Evolutionary conservation across 805 yeast species (phyloP).

Genomic region (Sugiyamaella chiloensis): DNA sequence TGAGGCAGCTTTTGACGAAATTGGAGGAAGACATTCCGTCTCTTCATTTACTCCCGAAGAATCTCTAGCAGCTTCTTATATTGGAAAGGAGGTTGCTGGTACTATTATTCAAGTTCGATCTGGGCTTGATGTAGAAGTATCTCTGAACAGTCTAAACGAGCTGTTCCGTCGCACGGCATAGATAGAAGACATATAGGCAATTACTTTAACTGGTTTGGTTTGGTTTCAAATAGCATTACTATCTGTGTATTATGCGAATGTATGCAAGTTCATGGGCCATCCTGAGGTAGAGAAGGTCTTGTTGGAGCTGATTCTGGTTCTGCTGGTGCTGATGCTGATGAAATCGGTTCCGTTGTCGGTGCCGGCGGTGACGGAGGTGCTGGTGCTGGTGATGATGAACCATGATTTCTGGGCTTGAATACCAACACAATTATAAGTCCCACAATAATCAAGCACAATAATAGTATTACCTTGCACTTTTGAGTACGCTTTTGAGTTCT

Average conservation of each 20-base stretch:
- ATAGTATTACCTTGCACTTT: slow-evolving; percentile 82
- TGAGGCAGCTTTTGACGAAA: slow-evolving; percentile 18
- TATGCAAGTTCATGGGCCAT: neutral
- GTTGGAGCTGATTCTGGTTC: neutral
- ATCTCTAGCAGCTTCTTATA: slow-evolving; percentile 16
- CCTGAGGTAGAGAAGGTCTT: neutral
- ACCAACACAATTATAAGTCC: slow-evolving; percentile 67
- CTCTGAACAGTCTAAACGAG: slow-evolving; percentile 12
- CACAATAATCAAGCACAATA: slow-evolving; percentile 66
- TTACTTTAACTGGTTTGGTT: too few relatives aligned
- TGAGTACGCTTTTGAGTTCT: slow-evolving; percentile 82
- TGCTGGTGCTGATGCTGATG: neutral
- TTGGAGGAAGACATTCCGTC: slow-evolving; percentile 13
- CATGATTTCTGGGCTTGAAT: slow-evolving; percentile 43
- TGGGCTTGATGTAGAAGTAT: slow-evolving; percentile 20
- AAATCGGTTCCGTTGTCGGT: slow-evolving; percentile 6
- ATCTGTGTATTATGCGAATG: too few relatives aligned
- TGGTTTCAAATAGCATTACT: too few relatives aligned
- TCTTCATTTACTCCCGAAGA: slow-evolving; percentile 14
- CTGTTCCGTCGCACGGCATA: slow-evolving; percentile 7
- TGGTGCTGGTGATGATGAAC: slow-evolving; percentile 7
- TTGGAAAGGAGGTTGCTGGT: slow-evolving; percentile 19
- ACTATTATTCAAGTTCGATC: slow-evolving; percentile 17
- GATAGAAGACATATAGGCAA: too few relatives aligned
- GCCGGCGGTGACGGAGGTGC: slow-evolving; percentile 4